Base-by-base conservation (phyloP, 805 yeast species). In the Metschnikowia santaceciliae region DNA sequence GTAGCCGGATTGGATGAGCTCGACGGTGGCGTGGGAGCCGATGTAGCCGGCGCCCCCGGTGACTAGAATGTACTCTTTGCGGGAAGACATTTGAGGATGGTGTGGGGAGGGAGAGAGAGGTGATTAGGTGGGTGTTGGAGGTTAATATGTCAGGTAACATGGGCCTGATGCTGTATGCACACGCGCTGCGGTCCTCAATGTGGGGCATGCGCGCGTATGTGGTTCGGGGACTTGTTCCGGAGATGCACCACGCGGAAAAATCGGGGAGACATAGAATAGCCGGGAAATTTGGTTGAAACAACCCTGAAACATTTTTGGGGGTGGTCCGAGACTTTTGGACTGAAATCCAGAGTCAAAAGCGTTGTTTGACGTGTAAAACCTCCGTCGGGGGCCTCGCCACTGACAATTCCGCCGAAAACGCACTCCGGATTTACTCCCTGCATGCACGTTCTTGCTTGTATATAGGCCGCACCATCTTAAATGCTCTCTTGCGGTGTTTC, bases 41-140 rank as follows among this genome's bases (percentile, higher is more conserved):
- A 88, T 86, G 68, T 88, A 88, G 19, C 96, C 94, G 26, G 92
- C 88, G 44, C 95, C 95, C 42, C 95, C 95, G 20, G 94, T 86
- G 30, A 88, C 91, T 48, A 86, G 72, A 42, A 84, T 81, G 63
- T 72, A 73, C 6, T 52, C 42, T 26, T 49, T 22, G 17, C 6
- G 17, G 13, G 6, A 30, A 3, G 41, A 8, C 41, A 23, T 44
- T 37, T 23, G 41, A 7, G 13, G n/a, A 2, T 22, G 20, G 4
- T 26, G 11, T 23, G 11, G 11, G 30, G 30, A 26, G 11, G 30
- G 30, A 26, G 4, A 26, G 30, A 26, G 32, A 20, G 23, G 32
- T n/a, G n/a, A 14, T 8, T 8, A 10, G 42, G 20, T 15, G 23
- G 32, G 32, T 37, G n/a, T 3, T 19, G 40, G 40, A 4, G n/a